phyloP scores from a whole-genome alignment of 345 rosid genomes.

The Pseudoturritis turrita region DNA sequence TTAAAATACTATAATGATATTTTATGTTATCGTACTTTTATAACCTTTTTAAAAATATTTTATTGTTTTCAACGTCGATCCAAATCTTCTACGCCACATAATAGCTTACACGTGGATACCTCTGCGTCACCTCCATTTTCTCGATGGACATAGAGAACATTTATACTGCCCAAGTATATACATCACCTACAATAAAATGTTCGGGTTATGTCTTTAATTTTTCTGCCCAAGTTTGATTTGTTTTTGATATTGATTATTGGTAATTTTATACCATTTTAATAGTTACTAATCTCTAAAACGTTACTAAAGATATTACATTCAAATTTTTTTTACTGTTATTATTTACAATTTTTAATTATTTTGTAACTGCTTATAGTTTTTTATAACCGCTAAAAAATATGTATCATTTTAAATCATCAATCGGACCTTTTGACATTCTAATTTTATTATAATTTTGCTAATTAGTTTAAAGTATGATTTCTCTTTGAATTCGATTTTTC shows the following conservation, averaged over 20 bases:
- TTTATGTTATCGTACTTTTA: neutral
- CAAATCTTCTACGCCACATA: neutral
- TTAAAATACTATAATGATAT: neutral
- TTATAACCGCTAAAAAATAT: no score
- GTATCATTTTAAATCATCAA: no score
- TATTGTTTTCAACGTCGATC: neutral
- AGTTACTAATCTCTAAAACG: no score
- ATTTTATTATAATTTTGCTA: neutral
- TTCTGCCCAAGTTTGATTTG: neutral
- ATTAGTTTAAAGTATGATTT: neutral
- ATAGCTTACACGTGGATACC: neutral
- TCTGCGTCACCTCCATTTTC: constrained; percentile 1
- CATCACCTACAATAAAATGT: constrained; percentile 1
- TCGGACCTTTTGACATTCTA: neutral
- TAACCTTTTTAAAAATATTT: neutral
- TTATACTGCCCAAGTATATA: no score
- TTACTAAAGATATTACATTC: no score
- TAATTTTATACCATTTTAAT: no score
- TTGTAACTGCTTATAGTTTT: no score
- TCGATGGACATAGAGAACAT: neutral
- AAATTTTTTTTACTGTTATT: no score
- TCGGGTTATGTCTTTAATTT: neutral
- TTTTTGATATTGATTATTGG: neutral
- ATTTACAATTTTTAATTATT: no score
- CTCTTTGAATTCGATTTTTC: no score